phyloP scores from a whole-genome alignment of 257 asterid genomes.

The Solanum pennellii region DNA sequence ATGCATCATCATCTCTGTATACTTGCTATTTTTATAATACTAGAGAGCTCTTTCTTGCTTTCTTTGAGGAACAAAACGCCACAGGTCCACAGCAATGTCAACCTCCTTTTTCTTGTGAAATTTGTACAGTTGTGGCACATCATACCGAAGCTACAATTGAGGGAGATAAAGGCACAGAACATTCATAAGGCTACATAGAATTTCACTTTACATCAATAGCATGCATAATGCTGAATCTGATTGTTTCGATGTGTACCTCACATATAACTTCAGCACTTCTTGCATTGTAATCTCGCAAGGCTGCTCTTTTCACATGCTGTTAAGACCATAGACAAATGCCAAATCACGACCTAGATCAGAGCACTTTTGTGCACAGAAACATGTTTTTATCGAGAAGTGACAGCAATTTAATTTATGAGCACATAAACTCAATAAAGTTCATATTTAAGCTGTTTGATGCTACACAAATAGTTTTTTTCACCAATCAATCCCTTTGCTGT shows the following conservation, averaged over 20 bases:
- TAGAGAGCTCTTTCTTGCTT: conserved; percentile 1
- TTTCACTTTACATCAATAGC: background rate
- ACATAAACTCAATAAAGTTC: background rate
- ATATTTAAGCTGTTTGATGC: background rate
- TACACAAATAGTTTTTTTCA: background rate
- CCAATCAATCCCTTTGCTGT: background rate
- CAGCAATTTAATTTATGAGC: background rate
- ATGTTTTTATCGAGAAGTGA: background rate
- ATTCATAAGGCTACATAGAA: background rate
- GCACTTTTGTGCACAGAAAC: background rate
- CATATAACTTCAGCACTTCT: conserved; percentile 83
- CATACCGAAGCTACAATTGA: conserved; percentile 61
- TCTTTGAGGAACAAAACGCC: conserved; percentile 82
- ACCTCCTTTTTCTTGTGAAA: conserved; percentile 97
- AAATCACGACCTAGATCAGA: background rate
- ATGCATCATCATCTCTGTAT: background rate
- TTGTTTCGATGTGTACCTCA: conserved; percentile 44
- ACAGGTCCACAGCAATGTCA: conserved; percentile 86
- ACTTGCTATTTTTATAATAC: background rate
- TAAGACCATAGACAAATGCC: conserved; percentile 4
- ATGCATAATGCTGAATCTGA: background rate
- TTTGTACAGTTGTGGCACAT: conserved; percentile 84
- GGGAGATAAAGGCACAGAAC: background rate
- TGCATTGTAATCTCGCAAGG: conserved; percentile 70
- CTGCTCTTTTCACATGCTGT: conserved; percentile 77